These are phyloP conservation scores for Penicillium sp. DNA, from an alignment of 2,329 filamentous ascomycete genomes.

Conservation along the genomic window DNA sequence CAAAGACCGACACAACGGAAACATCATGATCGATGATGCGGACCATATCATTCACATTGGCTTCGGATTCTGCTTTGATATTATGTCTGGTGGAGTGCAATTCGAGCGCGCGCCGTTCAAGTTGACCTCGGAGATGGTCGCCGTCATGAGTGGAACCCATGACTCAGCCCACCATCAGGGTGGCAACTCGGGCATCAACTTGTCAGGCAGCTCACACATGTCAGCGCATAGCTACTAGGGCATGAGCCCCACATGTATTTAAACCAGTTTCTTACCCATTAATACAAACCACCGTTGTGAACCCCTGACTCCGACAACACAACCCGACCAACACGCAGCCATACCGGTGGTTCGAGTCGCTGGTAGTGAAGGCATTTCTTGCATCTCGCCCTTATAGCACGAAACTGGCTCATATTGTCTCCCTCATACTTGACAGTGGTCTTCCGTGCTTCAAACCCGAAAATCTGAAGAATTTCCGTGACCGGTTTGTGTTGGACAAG, in stretches of 20 bases:
- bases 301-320: too few relatives aligned
- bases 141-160: slow-evolving; percentile 87
- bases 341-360: slow-evolving; percentile 94
- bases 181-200: slow-evolving; percentile 25
- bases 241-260: too few relatives aligned
- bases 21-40: slow-evolving; percentile 98
- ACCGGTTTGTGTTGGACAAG: slow-evolving; percentile 89
- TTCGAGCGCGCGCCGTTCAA: slow-evolving; percentile 99
- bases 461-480: slow-evolving; percentile 85
- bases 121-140: slow-evolving; percentile 93
- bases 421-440: slow-evolving; percentile 93
- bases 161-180: slow-evolving; percentile 27
- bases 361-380: slow-evolving; percentile 93
- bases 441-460: slow-evolving; percentile 97
- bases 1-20: slow-evolving; percentile 98
- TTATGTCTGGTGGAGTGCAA: slow-evolving; percentile 90
- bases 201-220: slow-evolving; percentile 34
- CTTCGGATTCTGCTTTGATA: slow-evolving; percentile 99
- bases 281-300: too few relatives aligned
- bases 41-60: slow-evolving; percentile 98
- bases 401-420: slow-evolving; percentile 84
- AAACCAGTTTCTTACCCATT: too few relatives aligned
- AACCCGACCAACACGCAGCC: slow-evolving; percentile 69
- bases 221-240: too few relatives aligned
- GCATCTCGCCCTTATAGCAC: slow-evolving; percentile 81